These are phyloP conservation scores for Dorcoceras hygrometricum DNA, from an alignment of 257 asterid genomes.

Conservation along the genomic window DNA sequence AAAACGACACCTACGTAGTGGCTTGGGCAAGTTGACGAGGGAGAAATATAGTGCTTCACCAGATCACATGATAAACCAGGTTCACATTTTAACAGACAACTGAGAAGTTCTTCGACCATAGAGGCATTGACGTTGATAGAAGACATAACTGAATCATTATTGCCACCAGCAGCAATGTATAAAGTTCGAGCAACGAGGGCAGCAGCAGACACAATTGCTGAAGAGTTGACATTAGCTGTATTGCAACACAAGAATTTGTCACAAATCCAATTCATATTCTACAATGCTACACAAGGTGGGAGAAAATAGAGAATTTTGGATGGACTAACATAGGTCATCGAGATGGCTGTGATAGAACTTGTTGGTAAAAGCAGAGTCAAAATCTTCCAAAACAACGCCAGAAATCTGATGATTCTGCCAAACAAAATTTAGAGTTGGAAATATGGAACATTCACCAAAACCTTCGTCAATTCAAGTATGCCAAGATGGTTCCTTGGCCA, in stretches of 20 bases:
- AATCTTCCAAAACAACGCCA: constrained; percentile 90
- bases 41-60: constrained; percentile 72
- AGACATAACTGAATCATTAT: constrained; percentile 39
- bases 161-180: constrained; percentile 73
- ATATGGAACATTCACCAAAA: constrained; percentile 20
- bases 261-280: constrained; percentile 13
- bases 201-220: constrained; percentile 84
- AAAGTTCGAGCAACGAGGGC: constrained; percentile 86
- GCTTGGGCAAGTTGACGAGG: constrained; percentile 72
- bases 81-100: constrained; percentile 76
- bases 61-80: constrained; percentile 82
- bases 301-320: constrained; percentile 22
- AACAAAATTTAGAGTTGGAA: constrained; percentile 20
- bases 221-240: constrained; percentile 86
- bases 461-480: background rate
- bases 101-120: constrained; percentile 72
- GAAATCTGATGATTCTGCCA: constrained; percentile 74
- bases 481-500: background rate
- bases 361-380: constrained; percentile 78
- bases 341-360: constrained; percentile 93
- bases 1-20: constrained; percentile 80
- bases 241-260: constrained; percentile 24
- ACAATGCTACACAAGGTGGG: background rate
- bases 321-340: constrained; percentile 78
- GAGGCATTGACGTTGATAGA: constrained; percentile 60